Evolutionary conservation across 768 basidiomycete species (phyloP).

Genomic region (Boletus huronensis): DNA sequence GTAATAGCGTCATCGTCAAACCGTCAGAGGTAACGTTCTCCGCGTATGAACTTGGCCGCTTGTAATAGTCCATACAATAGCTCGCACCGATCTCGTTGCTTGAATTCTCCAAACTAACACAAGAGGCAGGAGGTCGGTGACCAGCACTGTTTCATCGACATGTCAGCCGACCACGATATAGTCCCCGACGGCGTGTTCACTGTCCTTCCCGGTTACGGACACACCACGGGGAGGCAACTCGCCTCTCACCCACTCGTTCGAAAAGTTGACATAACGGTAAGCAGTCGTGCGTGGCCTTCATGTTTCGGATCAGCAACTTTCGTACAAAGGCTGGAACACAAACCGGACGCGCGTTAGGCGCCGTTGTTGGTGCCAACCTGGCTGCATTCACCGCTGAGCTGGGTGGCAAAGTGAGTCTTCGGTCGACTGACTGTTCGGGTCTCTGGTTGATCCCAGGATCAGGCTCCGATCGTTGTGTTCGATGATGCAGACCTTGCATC

Average conservation of each 20-base stretch:
- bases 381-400: constrained; percentile 79
- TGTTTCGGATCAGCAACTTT: not conserved
- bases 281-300: constrained; percentile 11
- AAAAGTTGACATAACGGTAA: constrained; percentile 83
- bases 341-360: constrained; percentile 72
- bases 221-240: constrained; percentile 59
- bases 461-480: constrained; percentile 82
- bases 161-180: constrained; percentile 26
- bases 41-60: not conserved
- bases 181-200: constrained; percentile 77
- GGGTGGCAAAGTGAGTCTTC: constrained; percentile 66
- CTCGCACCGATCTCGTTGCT: constrained; percentile 77
- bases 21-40: constrained; percentile 59
- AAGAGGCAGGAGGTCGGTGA: constrained; percentile 60
- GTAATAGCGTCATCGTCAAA: constrained; percentile 80
- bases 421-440: not conserved
- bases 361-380: constrained; percentile 69
- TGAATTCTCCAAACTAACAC: constrained; percentile 66
- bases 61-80: constrained; percentile 31
- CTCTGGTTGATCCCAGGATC: constrained; percentile 3
- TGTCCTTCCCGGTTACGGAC: constrained; percentile 71
- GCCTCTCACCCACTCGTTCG: constrained; percentile 62
- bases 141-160: not conserved
- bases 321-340: constrained; percentile 63
- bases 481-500: constrained; percentile 68